A percentile compares a stretch with the other conserved stretches of the same genome.
These are phyloP conservation scores for Luffa aegyptiaca DNA, from an alignment of 306 rosid species.

Conservation along the genomic window DNA sequence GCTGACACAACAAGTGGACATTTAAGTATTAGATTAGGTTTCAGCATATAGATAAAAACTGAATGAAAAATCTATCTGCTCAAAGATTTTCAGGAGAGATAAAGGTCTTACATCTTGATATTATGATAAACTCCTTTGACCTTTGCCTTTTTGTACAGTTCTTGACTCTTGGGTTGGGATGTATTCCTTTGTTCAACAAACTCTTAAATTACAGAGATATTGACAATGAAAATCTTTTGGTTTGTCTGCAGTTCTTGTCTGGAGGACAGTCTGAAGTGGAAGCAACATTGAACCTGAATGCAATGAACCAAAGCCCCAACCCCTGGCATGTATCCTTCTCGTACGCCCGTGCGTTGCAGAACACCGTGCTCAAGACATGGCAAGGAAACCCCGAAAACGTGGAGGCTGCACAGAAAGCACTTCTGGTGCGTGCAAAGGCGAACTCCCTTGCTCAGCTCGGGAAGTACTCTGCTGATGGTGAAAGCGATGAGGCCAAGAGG, in stretches of 20 bases:
- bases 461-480: slow-evolving; percentile 77
- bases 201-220: not conserved
- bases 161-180: not conserved
- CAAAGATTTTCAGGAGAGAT: not conserved
- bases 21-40: not conserved
- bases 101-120: not conserved
- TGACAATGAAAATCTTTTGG: not conserved
- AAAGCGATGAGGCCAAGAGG: slow-evolving; percentile 70
- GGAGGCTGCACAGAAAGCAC: slow-evolving; percentile 71
- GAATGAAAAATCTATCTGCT: not conserved
- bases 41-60: not conserved
- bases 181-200: not conserved
- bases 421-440: slow-evolving; percentile 89
- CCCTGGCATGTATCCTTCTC: slow-evolving; percentile 99
- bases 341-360: slow-evolving; percentile 91
- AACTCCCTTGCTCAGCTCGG: slow-evolving; percentile 97
- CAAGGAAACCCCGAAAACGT: slow-evolving; percentile 74
- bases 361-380: slow-evolving; percentile 91
- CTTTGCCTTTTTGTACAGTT: not conserved
- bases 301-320: slow-evolving; percentile 98
- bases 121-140: not conserved
- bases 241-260: slow-evolving; percentile 60
- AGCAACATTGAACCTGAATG: slow-evolving; percentile 85
- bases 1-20: not conserved
- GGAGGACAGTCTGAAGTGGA: slow-evolving; percentile 97